These are phyloP conservation scores for Moesziomyces sp. DNA, from an alignment of 1,284 basidiomycete genomes.

Conservation along the genomic window DNA sequence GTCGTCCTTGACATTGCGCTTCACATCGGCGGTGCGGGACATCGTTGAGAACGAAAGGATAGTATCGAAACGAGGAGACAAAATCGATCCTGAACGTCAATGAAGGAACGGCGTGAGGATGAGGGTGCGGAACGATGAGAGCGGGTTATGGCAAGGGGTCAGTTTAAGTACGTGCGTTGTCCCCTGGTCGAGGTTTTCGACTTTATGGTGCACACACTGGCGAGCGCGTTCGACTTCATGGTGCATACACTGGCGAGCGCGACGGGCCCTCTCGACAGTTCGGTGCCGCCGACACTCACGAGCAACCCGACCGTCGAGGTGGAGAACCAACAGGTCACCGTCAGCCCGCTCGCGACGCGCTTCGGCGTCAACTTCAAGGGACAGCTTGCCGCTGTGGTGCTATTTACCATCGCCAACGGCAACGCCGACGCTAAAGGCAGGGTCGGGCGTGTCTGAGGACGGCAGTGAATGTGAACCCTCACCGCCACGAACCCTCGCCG, in stretches of 20 bases:
- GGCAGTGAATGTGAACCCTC: no score
- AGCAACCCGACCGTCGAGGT: slow-evolving; percentile 91
- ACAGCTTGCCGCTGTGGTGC: slow-evolving; percentile 93
- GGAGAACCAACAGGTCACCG: slow-evolving; percentile 87
- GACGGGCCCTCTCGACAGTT: slow-evolving; percentile 55
- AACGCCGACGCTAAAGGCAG: slow-evolving; percentile 94
- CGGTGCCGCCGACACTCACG: slow-evolving; percentile 69
- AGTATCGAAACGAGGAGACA: no score
- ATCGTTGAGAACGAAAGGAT: no score
- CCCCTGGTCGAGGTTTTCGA: slow-evolving; percentile 88
- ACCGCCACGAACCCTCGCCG: no score
- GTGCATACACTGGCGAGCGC: slow-evolving; percentile 78
- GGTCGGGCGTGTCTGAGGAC: slow-evolving; percentile 85
- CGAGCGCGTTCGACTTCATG: slow-evolving; percentile 75
- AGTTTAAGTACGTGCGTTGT: no score
- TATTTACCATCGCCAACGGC: slow-evolving; percentile 97
- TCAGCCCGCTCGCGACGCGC: slow-evolving; percentile 89
- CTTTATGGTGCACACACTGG: no score
- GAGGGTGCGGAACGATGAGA: no score
- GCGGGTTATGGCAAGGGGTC: no score
- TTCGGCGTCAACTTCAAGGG: slow-evolving; percentile 97
- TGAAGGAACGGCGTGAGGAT: no score
- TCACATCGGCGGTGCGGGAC: no score
- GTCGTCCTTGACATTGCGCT: no score
- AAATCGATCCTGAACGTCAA: no score